phyloP scores from a whole-genome alignment of 306 rosid species.

The Cicer bijugum region DNA sequence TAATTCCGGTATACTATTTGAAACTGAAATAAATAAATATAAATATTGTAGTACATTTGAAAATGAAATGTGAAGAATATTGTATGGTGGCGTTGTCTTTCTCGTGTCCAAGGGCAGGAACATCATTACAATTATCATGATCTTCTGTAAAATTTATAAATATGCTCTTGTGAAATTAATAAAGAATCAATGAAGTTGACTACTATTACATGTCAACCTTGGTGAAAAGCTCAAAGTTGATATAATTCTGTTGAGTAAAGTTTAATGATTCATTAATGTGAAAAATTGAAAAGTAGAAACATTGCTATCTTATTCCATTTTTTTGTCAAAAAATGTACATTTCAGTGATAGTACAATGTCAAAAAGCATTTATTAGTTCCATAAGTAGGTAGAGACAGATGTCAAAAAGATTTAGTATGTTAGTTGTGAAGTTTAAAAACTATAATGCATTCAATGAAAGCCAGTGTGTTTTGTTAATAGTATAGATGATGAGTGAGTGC shows the following conservation, averaged over 20 bases:
- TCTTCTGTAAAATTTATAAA: constrained; percentile 19
- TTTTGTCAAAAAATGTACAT: background rate
- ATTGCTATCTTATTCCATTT: background rate
- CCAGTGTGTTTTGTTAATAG: constrained; percentile 33
- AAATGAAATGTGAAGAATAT: constrained; percentile 6
- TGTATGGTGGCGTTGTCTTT: constrained; percentile 15
- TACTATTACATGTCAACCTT: background rate
- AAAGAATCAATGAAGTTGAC: constrained; percentile 16
- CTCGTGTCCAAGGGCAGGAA: constrained; percentile 13
- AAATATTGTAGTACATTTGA: too few relatives aligned
- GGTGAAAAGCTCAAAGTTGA: background rate
- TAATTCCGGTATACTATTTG: too few relatives aligned
- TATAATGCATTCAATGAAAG: constrained; percentile 55
- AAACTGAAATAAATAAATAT: too few relatives aligned
- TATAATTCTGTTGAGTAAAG: background rate
- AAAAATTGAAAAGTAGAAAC: constrained; percentile 3
- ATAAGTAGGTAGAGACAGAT: constrained; percentile 63
- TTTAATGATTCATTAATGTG: constrained; percentile 19
- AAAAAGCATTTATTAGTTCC: constrained; percentile 60
- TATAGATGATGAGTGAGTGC: constrained; percentile 40
- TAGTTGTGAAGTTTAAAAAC: constrained; percentile 60
- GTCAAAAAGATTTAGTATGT: constrained; percentile 9
- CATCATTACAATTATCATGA: background rate
- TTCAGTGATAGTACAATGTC: background rate
- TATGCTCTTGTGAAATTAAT: background rate